phyloP scores from a whole-genome alignment of 345 rosid genomes.

The Brassica napus region Da-Ae NC_063436.1:2434001-2434500 shows the following conservation, averaged over 20 bases:
- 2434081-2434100: constrained; percentile 84
- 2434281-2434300: neutral
- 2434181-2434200: constrained; percentile 88
- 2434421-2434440: constrained; percentile 99
- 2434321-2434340: constrained; percentile 58
- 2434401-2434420: constrained; percentile 97
- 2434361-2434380: constrained; percentile 91
- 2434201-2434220: constrained; percentile 95
- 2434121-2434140: constrained; percentile 70
- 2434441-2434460: constrained; percentile 99
- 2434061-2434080: constrained; percentile 87
- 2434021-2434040: constrained; percentile 96
- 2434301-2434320: constrained; percentile 23
- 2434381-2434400: constrained; percentile 99
- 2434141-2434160: constrained; percentile 93
- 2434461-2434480: constrained; percentile 99
- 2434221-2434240: constrained; percentile 78
- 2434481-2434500: constrained; percentile 99
- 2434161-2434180: constrained; percentile 78
- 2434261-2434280: neutral
- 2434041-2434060: constrained; percentile 81
- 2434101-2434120: constrained; percentile 96
- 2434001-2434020: constrained; percentile 49
- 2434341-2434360: constrained; percentile 94
- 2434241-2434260: constrained; percentile 85